Base-by-base conservation (phyloP, 345 rosid genomes). In the Dipteronia sinensis region DNA sequence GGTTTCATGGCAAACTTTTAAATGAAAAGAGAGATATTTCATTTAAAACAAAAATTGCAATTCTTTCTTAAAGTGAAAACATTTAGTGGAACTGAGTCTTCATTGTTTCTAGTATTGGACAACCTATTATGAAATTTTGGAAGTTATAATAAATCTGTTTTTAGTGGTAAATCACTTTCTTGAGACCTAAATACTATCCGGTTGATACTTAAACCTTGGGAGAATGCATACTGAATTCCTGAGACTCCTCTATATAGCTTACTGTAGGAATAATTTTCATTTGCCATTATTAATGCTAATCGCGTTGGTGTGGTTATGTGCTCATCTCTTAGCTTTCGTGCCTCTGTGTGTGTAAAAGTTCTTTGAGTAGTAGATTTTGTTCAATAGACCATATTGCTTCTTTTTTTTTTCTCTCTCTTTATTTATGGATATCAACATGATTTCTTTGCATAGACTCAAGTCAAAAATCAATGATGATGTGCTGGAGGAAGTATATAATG, bases 391-490 rank as follows among this genome's bases (percentile, higher is more conserved):
- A 0, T 6, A 4, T 34, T 34, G 6, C 38, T 5, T 34, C 4
- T 4, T 34, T 34, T 4, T 34, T 34, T 34, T 34, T 4, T 31
- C 3, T 4, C 6, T 31, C 38, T 4, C 6, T 4, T 4, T 34
- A 34, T 34, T 34, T 34, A 34, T 34, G 38, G 38, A 34, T 34
- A 4, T 34, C 38, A 34, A n/a, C 55, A 55, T 34, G 47, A 64
- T 59, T 74, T 78, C n/a, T 77, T 42, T 79, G 83, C 92, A 91
- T 97, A 88, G 93, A 79, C 79, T 93, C 75, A 80, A 91, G 73
- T 86, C 88, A 29, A 83, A 87, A 79, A 87, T 93, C 87, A 93
- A 94, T 85, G 84, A 81, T 19, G 92, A 93, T 23, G 88, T 80
- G 17, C 75, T 91, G 88, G 90, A 85, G 68, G 86, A 89, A 76